Conservation (phyloP, 2,329 filamentous ascomycete species). For the Gaeumannomyces tritici region DNA sequence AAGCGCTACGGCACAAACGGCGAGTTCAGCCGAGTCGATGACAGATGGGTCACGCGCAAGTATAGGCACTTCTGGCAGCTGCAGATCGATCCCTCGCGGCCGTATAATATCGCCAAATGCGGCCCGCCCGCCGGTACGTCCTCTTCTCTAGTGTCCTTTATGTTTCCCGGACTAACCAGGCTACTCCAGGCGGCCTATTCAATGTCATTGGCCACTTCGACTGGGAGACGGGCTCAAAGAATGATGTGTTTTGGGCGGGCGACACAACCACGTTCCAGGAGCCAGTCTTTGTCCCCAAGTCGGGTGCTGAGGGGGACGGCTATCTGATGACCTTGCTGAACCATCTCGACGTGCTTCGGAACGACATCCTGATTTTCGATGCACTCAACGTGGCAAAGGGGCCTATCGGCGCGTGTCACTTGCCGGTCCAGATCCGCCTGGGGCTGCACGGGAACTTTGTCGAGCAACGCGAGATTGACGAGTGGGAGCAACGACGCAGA, state of each 20-base stretch:
- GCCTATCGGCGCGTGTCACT: conserved; percentile 27
- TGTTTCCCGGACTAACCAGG: conserved; percentile 13
- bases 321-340: conserved; percentile 37
- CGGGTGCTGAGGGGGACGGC: conserved; percentile 35
- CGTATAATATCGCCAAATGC: conserved; percentile 33
- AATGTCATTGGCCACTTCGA: conserved; percentile 36
- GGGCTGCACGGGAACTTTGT: conserved; percentile 34
- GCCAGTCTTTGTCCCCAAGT: conserved; percentile 39
- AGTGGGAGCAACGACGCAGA: conserved; percentile 25
- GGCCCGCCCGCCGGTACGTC: conserved; percentile 27
- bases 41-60: conserved; percentile 31
- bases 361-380: conserved; percentile 33
- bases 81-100: conserved; percentile 22
- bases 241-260: conserved; percentile 32
- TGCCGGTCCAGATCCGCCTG: conserved; percentile 29
- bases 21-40: conserved; percentile 41
- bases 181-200: conserved; percentile 26
- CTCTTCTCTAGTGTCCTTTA: conserved; percentile 30
- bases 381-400: conserved; percentile 26
- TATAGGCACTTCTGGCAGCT: conserved; percentile 38
- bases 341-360: conserved; percentile 32
- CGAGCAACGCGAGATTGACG: conserved; percentile 29
- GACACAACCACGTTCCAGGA: conserved; percentile 40
- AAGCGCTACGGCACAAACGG: conserved; percentile 29
- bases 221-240: conserved; percentile 25